A percentile compares a stretch with the other conserved stretches of the same genome.
Conservation (phyloP, 2,329 filamentous ascomycete genomes). For the Drechslerella dactyloides region DNA sequence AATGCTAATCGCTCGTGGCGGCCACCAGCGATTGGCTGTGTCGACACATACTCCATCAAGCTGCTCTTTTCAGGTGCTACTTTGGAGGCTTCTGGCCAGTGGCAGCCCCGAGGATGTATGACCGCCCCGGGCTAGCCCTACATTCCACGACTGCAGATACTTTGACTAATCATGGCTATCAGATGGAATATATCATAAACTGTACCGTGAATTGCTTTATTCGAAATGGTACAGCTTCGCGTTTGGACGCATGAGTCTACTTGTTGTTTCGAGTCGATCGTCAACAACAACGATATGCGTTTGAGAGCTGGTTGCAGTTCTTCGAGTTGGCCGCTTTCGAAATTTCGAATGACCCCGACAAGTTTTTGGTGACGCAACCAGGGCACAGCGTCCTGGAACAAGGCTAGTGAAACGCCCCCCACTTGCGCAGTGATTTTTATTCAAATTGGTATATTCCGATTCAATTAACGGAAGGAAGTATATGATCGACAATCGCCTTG, state of each 20-base stretch:
- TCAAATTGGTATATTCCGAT: neutral
- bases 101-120: neutral
- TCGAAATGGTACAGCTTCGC: no score
- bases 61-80: neutral
- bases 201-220: no score
- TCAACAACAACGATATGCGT: no score
- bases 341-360: no score
- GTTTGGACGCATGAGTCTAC: no score
- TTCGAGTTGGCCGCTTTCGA: no score
- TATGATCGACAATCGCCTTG: neutral
- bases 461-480: neutral
- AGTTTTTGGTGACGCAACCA: no score
- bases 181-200: no score
- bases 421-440: neutral
- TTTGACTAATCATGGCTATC: no score
- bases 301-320: no score
- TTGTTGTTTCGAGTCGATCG: no score
- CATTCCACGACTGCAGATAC: no score
- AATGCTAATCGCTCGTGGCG: neutral
- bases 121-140: neutral
- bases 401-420: neutral
- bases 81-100: neutral
- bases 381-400: neutral
- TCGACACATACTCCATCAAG: neutral
- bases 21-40: neutral